Conservation (phyloP, 768 basidiomycete species). For the Amanita pseudoporphyria region DNA sequence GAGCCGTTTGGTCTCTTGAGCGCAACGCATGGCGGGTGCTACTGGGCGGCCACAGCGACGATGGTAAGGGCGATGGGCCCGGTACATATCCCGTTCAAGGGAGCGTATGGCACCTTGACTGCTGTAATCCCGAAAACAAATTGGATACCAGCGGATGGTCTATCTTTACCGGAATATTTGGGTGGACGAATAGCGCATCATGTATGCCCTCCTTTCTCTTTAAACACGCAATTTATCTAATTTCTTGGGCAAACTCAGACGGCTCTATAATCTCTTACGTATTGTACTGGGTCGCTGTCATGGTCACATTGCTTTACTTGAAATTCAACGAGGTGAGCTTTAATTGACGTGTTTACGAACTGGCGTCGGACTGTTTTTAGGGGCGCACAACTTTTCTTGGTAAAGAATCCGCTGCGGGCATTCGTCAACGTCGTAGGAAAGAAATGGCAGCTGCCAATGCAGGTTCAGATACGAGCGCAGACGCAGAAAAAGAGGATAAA, state of each 20-base stretch:
- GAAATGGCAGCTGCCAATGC: background rate
- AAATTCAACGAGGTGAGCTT: slow-evolving; percentile 49
- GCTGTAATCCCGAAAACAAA: slow-evolving; percentile 59
- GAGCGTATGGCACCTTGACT: slow-evolving; percentile 83
- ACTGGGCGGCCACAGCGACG: slow-evolving; percentile 69
- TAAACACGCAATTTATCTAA: background rate
- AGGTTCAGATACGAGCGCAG: background rate
- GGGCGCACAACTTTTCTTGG: slow-evolving; percentile 59
- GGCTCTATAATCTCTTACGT: slow-evolving; percentile 82
- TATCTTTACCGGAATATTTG: slow-evolving; percentile 78
- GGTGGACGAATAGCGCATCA: slow-evolving; percentile 82
- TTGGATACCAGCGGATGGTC: slow-evolving; percentile 53
- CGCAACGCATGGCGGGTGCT: slow-evolving; percentile 52
- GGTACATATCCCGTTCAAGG: slow-evolving; percentile 77
- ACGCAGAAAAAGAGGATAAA: background rate
- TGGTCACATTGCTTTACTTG: slow-evolving; percentile 53
- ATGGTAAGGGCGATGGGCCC: slow-evolving; percentile 61
- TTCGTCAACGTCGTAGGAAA: slow-evolving; percentile 16
- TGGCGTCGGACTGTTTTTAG: slow-evolving; percentile 19
- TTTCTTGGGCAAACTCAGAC: slow-evolving; percentile 23
- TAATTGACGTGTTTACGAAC: background rate
- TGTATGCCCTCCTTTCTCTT: slow-evolving; percentile 28
- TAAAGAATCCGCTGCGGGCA: slow-evolving; percentile 40
- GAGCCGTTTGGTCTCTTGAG: slow-evolving; percentile 66
- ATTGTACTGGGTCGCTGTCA: slow-evolving; percentile 86